Evolutionary conservation across 106 monocot species (phyloP).

Genomic region (Iris macrosiphon): DNA sequence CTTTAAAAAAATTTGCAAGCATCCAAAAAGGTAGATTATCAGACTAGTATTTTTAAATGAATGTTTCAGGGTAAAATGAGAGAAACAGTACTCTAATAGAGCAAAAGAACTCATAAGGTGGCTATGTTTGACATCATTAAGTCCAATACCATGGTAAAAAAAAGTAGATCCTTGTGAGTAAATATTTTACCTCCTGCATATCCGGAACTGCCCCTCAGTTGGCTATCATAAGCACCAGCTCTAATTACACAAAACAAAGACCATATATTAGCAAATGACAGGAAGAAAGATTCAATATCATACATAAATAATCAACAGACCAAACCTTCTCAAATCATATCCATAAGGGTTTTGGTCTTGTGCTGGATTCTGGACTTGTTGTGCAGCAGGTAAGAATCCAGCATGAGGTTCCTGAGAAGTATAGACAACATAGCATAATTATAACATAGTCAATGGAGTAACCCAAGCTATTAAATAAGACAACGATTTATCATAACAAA

Average conservation of each 20-base stretch:
- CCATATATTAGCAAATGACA: background rate
- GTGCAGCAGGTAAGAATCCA: slow-evolving; percentile 35
- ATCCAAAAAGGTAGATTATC: too few species aligned
- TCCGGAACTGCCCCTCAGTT: slow-evolving; percentile 14
- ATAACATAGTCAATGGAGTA: too few species aligned
- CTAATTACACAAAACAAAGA: slow-evolving; percentile 7
- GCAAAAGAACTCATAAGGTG: too few species aligned
- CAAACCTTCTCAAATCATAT: slow-evolving; percentile 25
- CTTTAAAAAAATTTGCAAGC: too few species aligned
- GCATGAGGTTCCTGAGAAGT: slow-evolving; percentile 43
- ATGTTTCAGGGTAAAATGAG: too few species aligned
- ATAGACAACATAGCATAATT: too few species aligned
- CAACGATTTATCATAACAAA: background rate
- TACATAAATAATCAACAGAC: background rate
- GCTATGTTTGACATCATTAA: too few species aligned
- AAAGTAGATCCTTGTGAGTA: background rate
- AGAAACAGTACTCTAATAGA: background rate
- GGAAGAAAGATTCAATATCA: background rate
- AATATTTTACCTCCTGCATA: slow-evolving; percentile 19
- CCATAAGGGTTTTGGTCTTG: slow-evolving; percentile 12
- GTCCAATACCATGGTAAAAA: too few species aligned
- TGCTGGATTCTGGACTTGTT: slow-evolving; percentile 9
- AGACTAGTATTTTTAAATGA: too few species aligned
- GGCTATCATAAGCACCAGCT: slow-evolving; percentile 5
- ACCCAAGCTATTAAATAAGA: too few species aligned